A percentile compares a stretch with the other conserved stretches of the same genome.
phyloP scores from a whole-genome alignment of 2,329 filamentous ascomycete species.

The Penicillium sp. region DNA sequence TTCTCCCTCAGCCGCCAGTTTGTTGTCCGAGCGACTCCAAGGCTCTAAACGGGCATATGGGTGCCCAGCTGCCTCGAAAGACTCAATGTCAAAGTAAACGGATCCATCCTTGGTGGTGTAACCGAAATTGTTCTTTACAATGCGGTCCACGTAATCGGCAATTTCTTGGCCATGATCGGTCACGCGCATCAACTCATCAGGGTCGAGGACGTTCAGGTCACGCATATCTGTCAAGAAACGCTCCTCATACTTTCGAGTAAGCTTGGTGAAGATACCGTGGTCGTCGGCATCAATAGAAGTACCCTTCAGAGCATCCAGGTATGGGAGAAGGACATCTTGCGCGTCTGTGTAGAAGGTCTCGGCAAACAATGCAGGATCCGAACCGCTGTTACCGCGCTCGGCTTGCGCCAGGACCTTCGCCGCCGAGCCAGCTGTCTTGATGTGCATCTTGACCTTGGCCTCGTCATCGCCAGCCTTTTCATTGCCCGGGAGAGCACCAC shows the following conservation, averaged over 20 bases:
- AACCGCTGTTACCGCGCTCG: conserved; percentile 17
- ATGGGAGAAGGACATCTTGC: conserved; percentile 72
- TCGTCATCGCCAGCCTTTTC: conserved; percentile 68
- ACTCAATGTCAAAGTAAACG: conserved; percentile 88
- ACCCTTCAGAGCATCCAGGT: conserved; percentile 67
- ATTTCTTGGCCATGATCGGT: conserved; percentile 90
- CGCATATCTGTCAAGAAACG: conserved; percentile 87
- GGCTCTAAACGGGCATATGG: conserved; percentile 82
- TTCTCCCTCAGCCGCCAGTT: conserved; percentile 83
- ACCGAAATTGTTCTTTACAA: conserved; percentile 81
- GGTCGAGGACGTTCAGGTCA: conserved; percentile 77
- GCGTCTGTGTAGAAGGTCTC: conserved; percentile 57
- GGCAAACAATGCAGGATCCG: conserved; percentile 25
- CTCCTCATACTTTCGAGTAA: conserved; percentile 83
- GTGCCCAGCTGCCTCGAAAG: conserved; percentile 82
- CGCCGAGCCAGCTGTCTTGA: conserved; percentile 60
- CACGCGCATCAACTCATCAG: conserved; percentile 81
- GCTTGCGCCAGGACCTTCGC: conserved; percentile 49
- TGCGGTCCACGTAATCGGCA: conserved; percentile 75
- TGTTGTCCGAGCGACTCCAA: conserved; percentile 79
- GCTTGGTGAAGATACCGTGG: conserved; percentile 77
- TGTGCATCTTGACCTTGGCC: conserved; percentile 87
- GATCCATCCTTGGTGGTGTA: conserved; percentile 75
- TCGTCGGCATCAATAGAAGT: conserved; percentile 58
- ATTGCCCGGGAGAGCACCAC: conserved; percentile 54